Percentiles rank a stretch among this genome's conserved stretches.
These are phyloP conservation scores for Ramichloridium luteum DNA, from an alignment of 2,329 filamentous ascomycete species.

Conservation along the genomic window DNA sequence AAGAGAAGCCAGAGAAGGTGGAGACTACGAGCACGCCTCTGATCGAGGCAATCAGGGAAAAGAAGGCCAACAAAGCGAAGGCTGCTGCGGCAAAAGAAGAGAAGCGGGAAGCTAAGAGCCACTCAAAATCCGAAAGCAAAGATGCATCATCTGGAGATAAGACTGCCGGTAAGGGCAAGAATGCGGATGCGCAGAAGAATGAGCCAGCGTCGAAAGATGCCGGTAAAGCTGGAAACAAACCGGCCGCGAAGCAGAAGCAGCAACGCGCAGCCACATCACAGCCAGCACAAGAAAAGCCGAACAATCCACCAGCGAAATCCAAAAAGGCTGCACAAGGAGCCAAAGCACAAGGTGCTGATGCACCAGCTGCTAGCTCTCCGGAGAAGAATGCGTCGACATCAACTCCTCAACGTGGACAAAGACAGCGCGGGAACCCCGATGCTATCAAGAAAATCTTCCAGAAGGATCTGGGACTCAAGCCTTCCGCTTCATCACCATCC, in stretches of 20 bases:
- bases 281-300: conserved; percentile 22
- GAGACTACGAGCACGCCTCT: conserved; percentile 75
- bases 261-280: conserved; percentile 10
- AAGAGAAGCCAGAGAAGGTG: conserved; percentile 38
- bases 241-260: conserved; percentile 19
- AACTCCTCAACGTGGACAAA: conserved; percentile 13
- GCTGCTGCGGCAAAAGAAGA: conserved; percentile 20
- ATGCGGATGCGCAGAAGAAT: conserved; percentile 20
- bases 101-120: conserved; percentile 22
- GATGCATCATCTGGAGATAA: conserved; percentile 27
- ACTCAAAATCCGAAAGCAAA: conserved; percentile 22
- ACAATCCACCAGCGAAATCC: conserved; percentile 19
- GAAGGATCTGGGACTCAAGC: conserved; percentile 47
- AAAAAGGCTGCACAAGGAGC: conserved; percentile 13
- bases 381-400: conserved; percentile 20
- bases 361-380: conserved; percentile 13
- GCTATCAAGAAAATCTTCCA: conserved; percentile 43
- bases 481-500: conserved; percentile 20
- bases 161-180: conserved; percentile 22
- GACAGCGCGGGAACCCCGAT: conserved; percentile 17
- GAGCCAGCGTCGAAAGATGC: conserved; percentile 36
- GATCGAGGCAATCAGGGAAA: conserved; percentile 75
- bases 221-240: conserved; percentile 45
- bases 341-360: conserved; percentile 15
- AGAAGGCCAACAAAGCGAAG: conserved; percentile 26